Evolutionary conservation across 176 grass and related monocot genomes (phyloP).

Genomic region (Ensete glaucum): DNA sequence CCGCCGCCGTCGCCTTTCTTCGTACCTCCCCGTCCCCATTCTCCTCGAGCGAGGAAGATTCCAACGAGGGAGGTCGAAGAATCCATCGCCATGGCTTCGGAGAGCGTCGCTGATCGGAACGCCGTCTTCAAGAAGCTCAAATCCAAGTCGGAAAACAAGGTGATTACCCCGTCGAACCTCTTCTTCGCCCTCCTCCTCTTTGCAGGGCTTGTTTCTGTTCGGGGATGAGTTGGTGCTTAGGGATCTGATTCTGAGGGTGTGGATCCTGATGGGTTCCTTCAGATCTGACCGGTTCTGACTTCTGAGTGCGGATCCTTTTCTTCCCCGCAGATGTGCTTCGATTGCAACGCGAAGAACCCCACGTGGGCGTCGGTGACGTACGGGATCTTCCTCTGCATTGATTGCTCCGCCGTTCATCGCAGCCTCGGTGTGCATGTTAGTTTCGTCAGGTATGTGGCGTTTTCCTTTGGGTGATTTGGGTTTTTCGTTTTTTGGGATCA

Average conservation of each 20-base stretch:
- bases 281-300: neutral
- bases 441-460: constrained; percentile 52
- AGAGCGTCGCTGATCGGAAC: constrained; percentile 51
- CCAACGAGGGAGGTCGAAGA: neutral
- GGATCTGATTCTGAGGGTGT: neutral
- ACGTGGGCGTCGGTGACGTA: constrained; percentile 96
- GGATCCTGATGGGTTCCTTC: neutral
- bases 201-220: no score
- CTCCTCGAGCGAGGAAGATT: neutral
- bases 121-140: constrained; percentile 76
- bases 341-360: constrained; percentile 92
- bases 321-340: constrained; percentile 70
- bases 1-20: no score
- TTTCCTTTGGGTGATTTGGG: neutral
- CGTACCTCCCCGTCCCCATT: no score
- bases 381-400: constrained; percentile 90
- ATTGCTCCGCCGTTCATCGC: constrained; percentile 81
- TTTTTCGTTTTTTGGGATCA: neutral
- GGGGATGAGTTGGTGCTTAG: neutral
- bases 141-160: constrained; percentile 92
- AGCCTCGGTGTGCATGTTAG: constrained; percentile 88
- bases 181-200: neutral
- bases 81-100: constrained; percentile 29
- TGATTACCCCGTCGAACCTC: neutral
- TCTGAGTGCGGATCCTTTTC: neutral